These are phyloP conservation scores for Suhomyces kunorum DNA, from an alignment of 1,139 yeast species.

Conservation along the genomic window DNA sequence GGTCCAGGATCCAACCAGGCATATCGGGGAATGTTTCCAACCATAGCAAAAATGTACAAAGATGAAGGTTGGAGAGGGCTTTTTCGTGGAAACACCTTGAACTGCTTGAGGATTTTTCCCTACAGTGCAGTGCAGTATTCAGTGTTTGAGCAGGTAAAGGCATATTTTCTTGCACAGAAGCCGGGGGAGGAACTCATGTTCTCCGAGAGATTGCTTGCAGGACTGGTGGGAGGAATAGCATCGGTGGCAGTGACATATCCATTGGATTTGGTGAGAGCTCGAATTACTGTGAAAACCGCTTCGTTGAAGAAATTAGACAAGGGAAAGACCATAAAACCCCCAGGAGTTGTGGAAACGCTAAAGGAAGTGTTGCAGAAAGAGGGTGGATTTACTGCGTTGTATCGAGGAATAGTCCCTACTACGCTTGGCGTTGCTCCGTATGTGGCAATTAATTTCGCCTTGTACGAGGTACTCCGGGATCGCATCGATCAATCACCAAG, in stretches of 20 bases:
- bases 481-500: conserved; percentile 41
- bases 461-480: conserved; percentile 80
- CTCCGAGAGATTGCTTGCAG: conserved; percentile 66
- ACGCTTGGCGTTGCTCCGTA: conserved; percentile 94
- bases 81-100: conserved; percentile 86
- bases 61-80: conserved; percentile 92
- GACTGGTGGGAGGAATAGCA: conserved; percentile 78
- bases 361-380: conserved; percentile 64
- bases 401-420: conserved; percentile 86
- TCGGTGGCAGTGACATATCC: conserved; percentile 90
- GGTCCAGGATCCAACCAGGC: conserved; percentile 66
- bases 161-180: conserved; percentile 34
- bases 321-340: conserved; percentile 54
- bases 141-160: conserved; percentile 74
- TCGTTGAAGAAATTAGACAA: conserved; percentile 54
- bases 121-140: conserved; percentile 94
- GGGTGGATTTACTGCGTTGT: conserved; percentile 79
- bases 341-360: conserved; percentile 66
- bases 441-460: conserved; percentile 88
- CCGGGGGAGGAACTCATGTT: conserved; percentile 35
- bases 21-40: conserved; percentile 72
- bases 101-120: conserved; percentile 88
- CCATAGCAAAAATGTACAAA: conserved; percentile 74
- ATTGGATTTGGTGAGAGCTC: conserved; percentile 83
- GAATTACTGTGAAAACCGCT: conserved; percentile 89